Evolutionary conservation across 257 asterid genomes (phyloP).

Genomic region (Penstemon eatonii): DNA sequence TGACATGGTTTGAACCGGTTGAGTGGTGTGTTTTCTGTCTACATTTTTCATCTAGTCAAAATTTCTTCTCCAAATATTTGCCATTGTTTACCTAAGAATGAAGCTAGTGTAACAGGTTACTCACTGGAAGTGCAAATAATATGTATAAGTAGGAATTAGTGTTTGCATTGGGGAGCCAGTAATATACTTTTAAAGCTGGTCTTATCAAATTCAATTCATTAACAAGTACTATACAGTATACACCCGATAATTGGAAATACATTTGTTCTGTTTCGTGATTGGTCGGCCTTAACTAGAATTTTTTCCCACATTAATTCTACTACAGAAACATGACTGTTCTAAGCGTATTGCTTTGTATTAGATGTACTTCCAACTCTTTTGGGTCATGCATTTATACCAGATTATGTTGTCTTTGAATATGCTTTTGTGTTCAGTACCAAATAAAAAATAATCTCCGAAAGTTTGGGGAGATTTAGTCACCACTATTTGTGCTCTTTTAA

Average conservation of each 20-base stretch:
- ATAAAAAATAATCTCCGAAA: neutral
- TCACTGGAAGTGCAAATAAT: neutral
- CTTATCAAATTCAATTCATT: too few species aligned
- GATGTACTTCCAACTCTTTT: neutral
- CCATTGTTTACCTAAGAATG: slow-evolving; percentile 11
- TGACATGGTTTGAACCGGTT: slow-evolving; percentile 57
- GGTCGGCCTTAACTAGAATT: too few species aligned
- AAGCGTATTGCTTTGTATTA: too few species aligned
- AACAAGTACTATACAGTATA: too few species aligned
- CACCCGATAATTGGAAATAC: too few species aligned
- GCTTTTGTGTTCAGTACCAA: neutral
- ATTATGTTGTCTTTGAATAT: neutral
- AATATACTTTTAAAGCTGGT: too few species aligned
- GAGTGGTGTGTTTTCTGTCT: neutral
- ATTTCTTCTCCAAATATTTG: neutral
- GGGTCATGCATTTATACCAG: neutral
- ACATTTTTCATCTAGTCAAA: neutral
- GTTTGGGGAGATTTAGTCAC: neutral
- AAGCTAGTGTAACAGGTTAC: neutral
- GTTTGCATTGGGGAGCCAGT: too few species aligned
- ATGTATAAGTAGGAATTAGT: neutral
- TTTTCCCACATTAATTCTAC: neutral
- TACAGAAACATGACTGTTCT: neutral
- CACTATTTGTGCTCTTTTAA: neutral
- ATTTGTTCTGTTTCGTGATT: too few species aligned